Conservation (phyloP, 2,329 filamentous ascomycete species). For the Fusarium secorum region DNA sequence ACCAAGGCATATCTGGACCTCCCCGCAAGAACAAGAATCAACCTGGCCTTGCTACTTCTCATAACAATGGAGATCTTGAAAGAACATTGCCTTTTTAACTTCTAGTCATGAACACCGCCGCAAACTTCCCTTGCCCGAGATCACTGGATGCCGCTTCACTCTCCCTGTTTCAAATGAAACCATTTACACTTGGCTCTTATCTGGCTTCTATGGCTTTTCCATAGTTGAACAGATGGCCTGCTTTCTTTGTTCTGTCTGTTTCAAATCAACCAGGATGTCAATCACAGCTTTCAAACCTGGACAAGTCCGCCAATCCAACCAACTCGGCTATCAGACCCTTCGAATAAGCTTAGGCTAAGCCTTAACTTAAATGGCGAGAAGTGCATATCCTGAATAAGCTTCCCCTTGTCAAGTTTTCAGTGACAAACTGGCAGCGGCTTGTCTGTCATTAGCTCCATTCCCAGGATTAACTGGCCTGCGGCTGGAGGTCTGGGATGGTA, state of each 20-base stretch:
- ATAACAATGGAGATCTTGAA: neutral
- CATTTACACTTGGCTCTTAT: neutral
- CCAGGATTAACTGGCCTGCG: neutral
- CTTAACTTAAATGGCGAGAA: constrained; percentile 6
- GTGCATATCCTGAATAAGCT: neutral
- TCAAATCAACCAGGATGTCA: constrained; percentile 7
- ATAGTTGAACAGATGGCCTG: neutral
- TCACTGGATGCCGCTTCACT: neutral
- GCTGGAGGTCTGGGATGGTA: neutral
- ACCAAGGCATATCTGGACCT: constrained; percentile 1
- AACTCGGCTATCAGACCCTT: constrained; percentile 3
- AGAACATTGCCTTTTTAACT: neutral
- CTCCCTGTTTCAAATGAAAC: constrained; percentile 15
- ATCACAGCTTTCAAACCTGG: neutral
- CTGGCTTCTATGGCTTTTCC: neutral
- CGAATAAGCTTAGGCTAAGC: constrained; percentile 17
- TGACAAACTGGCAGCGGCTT: neutral
- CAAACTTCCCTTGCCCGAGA: neutral
- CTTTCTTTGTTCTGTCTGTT: constrained; percentile 9
- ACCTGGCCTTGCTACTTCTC: neutral
- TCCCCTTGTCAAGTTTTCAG: constrained; percentile 13
- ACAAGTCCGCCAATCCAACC: constrained; percentile 26
- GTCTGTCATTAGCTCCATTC: neutral
- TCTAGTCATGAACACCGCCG: neutral
- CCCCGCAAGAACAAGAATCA: neutral